Percentiles rank a stretch among this genome's conserved stretches.
Evolutionary conservation across 495 filamentous ascomycete genomes (phyloP).

Genomic region (Hypoxylon perforatum): DNA sequence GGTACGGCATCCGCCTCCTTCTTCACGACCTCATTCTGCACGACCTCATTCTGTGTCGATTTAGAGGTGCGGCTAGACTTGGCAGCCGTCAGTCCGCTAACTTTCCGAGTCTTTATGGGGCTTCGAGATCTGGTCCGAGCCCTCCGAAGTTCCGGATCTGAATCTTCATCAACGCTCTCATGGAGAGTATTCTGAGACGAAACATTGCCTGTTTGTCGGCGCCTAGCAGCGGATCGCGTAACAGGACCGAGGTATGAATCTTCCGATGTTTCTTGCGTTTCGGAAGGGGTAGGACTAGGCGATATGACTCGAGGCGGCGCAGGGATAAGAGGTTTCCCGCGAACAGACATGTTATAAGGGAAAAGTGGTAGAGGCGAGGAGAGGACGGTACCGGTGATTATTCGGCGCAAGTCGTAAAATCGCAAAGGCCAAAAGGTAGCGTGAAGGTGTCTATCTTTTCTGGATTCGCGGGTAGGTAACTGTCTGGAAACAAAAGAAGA

Average conservation of each 20-base stretch:
- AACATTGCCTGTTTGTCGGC: slow-evolving; percentile 49
- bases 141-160: slow-evolving; percentile 55
- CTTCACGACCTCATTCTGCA: slow-evolving; percentile 44
- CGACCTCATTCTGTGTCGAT: slow-evolving; percentile 38
- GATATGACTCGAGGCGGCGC: slow-evolving; percentile 77
- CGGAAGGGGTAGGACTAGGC: slow-evolving; percentile 73
- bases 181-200: slow-evolving; percentile 49
- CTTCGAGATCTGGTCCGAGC: slow-evolving; percentile 63
- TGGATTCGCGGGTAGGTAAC: slow-evolving; percentile 52
- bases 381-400: slow-evolving; percentile 62
- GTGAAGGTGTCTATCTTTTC: slow-evolving; percentile 60
- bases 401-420: slow-evolving; percentile 56
- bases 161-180: slow-evolving; percentile 51
- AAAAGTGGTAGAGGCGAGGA: slow-evolving; percentile 60
- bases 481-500: slow-evolving; percentile 31
- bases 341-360: slow-evolving; percentile 53
- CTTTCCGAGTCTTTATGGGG: slow-evolving; percentile 61
- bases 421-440: slow-evolving; percentile 58
- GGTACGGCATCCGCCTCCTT: slow-evolving; percentile 41
- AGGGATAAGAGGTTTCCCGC: slow-evolving; percentile 60
- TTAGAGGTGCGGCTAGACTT: slow-evolving; percentile 35
- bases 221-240: slow-evolving; percentile 71
- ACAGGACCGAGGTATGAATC: slow-evolving; percentile 70
- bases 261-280: slow-evolving; percentile 54
- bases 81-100: slow-evolving; percentile 57